Conservation (phyloP, 495 filamentous ascomycete genomes). For the Penicillium macrosclerotiorum region DNA sequence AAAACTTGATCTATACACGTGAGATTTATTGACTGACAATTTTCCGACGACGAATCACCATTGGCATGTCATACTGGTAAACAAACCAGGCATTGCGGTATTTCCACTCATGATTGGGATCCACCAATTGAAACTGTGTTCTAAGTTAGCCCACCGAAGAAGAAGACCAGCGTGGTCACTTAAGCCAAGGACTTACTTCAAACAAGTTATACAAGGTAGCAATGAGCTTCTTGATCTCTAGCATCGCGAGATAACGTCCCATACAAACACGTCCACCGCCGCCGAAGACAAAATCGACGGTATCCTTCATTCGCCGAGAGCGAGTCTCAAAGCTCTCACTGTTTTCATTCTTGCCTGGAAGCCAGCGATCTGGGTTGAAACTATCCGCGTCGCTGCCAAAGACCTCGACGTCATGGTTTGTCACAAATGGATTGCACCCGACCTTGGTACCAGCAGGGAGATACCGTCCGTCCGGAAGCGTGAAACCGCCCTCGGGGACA, state of each 20-base stretch:
- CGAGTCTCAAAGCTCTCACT: slow-evolving; percentile 14
- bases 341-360: slow-evolving; percentile 38
- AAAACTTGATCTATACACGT: not conserved
- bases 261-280: slow-evolving; percentile 66
- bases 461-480: slow-evolving; percentile 45
- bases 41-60: slow-evolving; percentile 21
- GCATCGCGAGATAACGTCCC: slow-evolving; percentile 67
- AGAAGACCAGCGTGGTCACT: not conserved
- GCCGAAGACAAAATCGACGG: slow-evolving; percentile 54
- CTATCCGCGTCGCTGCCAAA: slow-evolving; percentile 53
- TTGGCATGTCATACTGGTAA: slow-evolving; percentile 32
- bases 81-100: slow-evolving; percentile 34
- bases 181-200: slow-evolving; percentile 42
- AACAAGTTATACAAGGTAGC: slow-evolving; percentile 69
- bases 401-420: slow-evolving; percentile 53
- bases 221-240: slow-evolving; percentile 80
- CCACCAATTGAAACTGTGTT: slow-evolving; percentile 24
- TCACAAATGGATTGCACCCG: slow-evolving; percentile 58
- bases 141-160: slow-evolving; percentile 2
- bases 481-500: slow-evolving; percentile 56
- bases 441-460: slow-evolving; percentile 57
- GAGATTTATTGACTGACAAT: not conserved
- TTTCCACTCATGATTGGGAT: slow-evolving; percentile 27
- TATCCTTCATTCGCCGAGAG: slow-evolving; percentile 20
- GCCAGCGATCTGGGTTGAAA: slow-evolving; percentile 61